phyloP scores from a whole-genome alignment of 176 grass and related monocot species.

The Dendrocalamus sinicus region DNA sequence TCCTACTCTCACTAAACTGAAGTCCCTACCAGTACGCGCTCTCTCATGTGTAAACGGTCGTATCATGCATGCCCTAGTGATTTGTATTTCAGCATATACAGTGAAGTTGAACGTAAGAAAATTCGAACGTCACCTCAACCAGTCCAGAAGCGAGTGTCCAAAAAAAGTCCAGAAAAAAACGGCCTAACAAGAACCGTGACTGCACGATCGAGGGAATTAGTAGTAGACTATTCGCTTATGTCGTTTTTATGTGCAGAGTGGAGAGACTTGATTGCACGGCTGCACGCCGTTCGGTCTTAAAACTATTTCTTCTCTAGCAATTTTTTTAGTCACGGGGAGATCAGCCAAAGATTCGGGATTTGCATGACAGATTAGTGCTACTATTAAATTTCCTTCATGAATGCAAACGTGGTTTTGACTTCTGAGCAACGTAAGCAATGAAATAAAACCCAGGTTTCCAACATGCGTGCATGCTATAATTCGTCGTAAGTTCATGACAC shows the following conservation, averaged over 20 bases:
- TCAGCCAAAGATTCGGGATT: constrained; percentile 28
- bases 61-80: background rate
- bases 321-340: constrained; percentile 14
- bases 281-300: constrained; percentile 42
- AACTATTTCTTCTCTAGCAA: constrained; percentile 16
- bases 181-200: background rate
- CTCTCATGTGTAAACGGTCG: background rate
- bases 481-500: background rate
- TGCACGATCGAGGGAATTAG: background rate
- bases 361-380: background rate
- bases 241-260: background rate
- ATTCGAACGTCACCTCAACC: background rate
- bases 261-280: constrained; percentile 22
- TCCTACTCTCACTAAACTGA: background rate
- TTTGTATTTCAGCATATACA: background rate
- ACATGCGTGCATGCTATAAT: background rate
- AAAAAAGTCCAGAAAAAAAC: background rate
- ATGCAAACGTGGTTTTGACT: background rate
- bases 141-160: background rate
- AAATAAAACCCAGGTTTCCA: background rate
- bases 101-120: background rate
- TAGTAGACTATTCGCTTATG: background rate
- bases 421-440: background rate
- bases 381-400: background rate
- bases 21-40: no score